Conservation (phyloP, 768 basidiomycete genomes). For the Melanogaster broomeanus region DNA sequence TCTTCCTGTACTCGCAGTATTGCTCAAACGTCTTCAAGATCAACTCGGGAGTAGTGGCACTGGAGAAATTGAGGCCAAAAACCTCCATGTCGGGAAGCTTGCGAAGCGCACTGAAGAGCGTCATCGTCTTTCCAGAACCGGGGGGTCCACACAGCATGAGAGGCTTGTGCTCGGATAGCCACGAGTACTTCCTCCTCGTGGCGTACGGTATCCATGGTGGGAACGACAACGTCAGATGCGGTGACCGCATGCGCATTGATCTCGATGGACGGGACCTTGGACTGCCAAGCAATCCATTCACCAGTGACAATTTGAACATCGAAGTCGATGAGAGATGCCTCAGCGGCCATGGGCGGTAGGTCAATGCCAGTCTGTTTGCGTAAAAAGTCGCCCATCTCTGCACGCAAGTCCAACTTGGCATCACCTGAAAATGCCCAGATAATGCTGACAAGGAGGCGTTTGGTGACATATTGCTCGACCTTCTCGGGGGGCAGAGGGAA, state of each 20-base stretch:
- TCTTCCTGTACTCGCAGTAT: conserved; percentile 98
- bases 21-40: conserved; percentile 99
- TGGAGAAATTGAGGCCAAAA: conserved; percentile 98
- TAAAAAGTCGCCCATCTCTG: conserved; percentile 87
- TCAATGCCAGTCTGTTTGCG: conserved; percentile 87
- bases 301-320: conserved; percentile 87
- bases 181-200: conserved; percentile 99
- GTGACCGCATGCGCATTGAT: conserved; percentile 97
- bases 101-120: conserved; percentile 93
- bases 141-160: conserved; percentile 98
- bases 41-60: conserved; percentile 96
- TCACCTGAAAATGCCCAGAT: conserved; percentile 99
- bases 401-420: conserved; percentile 85
- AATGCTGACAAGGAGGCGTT: conserved; percentile 86
- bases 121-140: conserved; percentile 99
- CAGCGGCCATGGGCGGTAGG: conserved; percentile 71
- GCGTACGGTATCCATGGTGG: conserved; percentile 96
- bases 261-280: conserved; percentile 90
- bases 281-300: conserved; percentile 92
- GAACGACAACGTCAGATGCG: conserved; percentile 94
- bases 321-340: conserved; percentile 89
- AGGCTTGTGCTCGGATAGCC: conserved; percentile 98
- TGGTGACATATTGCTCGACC: conserved; percentile 88
- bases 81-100: conserved; percentile 99
- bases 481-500: conserved; percentile 84